Evolutionary conservation across 2,329 filamentous ascomycete species (phyloP), one percentile per base, ranked within the genome.

Genomic region (Alternaria brassicicola): DNA sequence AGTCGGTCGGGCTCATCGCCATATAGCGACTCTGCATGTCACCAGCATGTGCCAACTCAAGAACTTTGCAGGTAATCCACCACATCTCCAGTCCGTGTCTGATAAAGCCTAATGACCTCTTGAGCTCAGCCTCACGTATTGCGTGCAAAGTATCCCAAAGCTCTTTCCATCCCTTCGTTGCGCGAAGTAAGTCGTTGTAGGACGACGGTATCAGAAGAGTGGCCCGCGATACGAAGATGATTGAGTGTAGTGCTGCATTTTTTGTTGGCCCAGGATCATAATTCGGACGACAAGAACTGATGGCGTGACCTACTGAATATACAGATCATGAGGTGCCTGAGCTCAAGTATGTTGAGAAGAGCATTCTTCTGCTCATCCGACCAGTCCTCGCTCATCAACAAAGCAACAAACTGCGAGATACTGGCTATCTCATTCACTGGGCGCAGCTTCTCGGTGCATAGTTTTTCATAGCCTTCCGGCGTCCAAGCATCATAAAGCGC

Each of bases 41-140:
- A 1, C 45, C 50, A 15, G 2, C 2, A 12, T 46, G 36, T 12
- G 49, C 36, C 10, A 59, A 0, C 30, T 63, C 58, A 12, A 65
- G 48, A 15, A 56, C 26, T 19, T 65, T 62, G 8, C 38, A 41
- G 21, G 60, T 53, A 4, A 67, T 38, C 61, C 65, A 65, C 58
- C 63, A 67, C 12, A 67, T 52, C 17, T 65, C 65, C 9, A 58
- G 17, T 1, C 52, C 52, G n/a, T 67, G 57, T 39, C 56, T 63
- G 17, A 48, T 31, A 26, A 65, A 67, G 1, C 65, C 65, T 7
- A 62, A 13, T 10, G 35, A 33, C 5, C n/a, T 3, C 3, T 23
- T 38, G 6, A 33, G 45, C 13, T 21, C 31, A 2, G 9, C 30
- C 28, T 47, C 25, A 10, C 42, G 19, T 31, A 23, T 46, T 10